Conservation (phyloP, 805 yeast species). For the Nakazawaea holstii region DNA sequence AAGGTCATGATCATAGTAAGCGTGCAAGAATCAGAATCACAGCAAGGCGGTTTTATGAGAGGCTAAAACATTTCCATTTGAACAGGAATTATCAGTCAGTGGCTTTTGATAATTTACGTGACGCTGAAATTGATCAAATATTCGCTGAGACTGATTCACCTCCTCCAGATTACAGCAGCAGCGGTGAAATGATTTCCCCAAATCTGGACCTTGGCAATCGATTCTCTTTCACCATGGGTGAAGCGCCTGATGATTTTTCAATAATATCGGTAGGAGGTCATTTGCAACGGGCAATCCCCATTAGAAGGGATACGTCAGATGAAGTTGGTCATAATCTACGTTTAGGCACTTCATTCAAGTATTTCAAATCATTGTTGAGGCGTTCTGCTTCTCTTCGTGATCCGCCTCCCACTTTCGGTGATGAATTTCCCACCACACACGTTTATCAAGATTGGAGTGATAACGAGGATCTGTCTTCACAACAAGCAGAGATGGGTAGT, state of each 20-base stretch:
- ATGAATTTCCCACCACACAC: not conserved
- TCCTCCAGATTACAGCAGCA: not conserved
- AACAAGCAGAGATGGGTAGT: not conserved
- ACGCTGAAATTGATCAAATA: too few relatives aligned
- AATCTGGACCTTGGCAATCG: not conserved
- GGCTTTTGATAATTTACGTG: not conserved
- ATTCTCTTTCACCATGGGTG: constrained; percentile 15
- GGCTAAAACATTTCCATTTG: not conserved
- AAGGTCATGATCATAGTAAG: not conserved
- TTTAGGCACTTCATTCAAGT: not conserved
- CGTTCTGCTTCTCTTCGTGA: not conserved
- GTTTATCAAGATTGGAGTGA: too few relatives aligned
- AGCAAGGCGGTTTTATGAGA: not conserved
- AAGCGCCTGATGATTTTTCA: too few relatives aligned
- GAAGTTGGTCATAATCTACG: not conserved
- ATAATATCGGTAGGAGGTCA: constrained; percentile 8
- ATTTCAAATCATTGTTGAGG: not conserved
- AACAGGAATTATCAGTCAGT: not conserved
- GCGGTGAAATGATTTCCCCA: not conserved
- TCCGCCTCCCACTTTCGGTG: not conserved
- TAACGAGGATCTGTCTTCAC: not conserved
- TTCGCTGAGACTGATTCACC: not conserved
- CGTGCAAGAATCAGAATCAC: not conserved
- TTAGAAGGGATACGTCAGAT: constrained; percentile 17
- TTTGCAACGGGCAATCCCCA: constrained; percentile 17